These are phyloP conservation scores for Pyricularia pennisetigena DNA, from an alignment of 2,329 filamentous ascomycete species.

Conservation along the genomic window DNA sequence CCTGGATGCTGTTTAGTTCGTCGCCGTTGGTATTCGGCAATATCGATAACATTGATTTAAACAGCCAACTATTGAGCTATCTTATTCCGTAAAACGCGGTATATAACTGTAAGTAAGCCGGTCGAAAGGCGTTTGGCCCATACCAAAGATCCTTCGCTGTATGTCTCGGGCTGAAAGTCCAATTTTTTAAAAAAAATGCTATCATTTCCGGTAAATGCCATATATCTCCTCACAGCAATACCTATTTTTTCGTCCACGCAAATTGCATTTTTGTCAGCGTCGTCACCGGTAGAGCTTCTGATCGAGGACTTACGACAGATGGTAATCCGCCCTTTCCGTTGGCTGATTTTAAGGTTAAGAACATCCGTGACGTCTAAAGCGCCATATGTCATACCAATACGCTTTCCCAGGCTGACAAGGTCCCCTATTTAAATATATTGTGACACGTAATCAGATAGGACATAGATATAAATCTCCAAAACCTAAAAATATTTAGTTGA, in stretches of 20 bases:
- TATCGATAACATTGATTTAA: not conserved
- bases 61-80: not conserved
- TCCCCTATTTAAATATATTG: not conserved
- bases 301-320: not conserved
- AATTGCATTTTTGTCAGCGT: not conserved
- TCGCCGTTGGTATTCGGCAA: not conserved
- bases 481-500: not conserved
- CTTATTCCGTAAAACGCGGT: not conserved
- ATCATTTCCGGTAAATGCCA: not conserved
- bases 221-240: not conserved
- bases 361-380: not conserved
- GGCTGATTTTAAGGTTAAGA: not conserved
- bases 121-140: not conserved
- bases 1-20: not conserved
- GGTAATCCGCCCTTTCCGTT: not conserved
- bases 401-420: not conserved
- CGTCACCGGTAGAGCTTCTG: not conserved
- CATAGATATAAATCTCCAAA: not conserved
- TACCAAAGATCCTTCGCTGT: not conserved
- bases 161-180: not conserved
- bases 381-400: not conserved
- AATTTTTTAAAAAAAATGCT: not conserved
- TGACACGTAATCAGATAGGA: not conserved
- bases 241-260: not conserved
- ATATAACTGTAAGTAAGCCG: not conserved